Base-by-base conservation (phyloP, 108 stramenopile genomes). In the Schizochytrium sp. region DNA sequence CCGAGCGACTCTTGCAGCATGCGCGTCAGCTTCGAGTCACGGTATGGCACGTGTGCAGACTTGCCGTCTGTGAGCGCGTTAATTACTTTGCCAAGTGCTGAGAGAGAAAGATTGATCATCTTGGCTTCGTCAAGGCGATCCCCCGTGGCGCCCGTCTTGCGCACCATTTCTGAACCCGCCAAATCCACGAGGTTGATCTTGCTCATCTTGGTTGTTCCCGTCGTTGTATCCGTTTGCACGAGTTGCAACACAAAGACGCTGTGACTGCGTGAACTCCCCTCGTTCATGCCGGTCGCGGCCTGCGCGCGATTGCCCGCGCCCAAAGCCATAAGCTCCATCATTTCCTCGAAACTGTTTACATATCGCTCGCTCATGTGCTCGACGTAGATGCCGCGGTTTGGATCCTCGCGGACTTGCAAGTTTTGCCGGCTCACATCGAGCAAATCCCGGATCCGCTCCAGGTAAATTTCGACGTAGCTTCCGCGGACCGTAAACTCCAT, bases 151-250 rank as follows among this genome's bases (percentile, higher is more conserved):
- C 97, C 95, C 91, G 96, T 96, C 94, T 98, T 99, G 60, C 97
- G 92, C n/a, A 98, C 95, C 89, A 98, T 97, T 92, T 99, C 99
- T 19, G 96, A 96, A 57, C 99, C 99, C n/a, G 99, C 99, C 72
- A 99, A 93, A 93, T 99, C 99, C 23, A 99, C 97, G 53, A 99
- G 93, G 91, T 97, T 96, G 58, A 99, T 90, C 53, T 93, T 96
- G 57, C 96, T 96, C 19, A 44, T 58, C 43, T 89, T 89, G 19
- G 47, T n/a, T 16, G 48, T 88, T 19, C 93, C 92, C 6, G 92
- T 69, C 25, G 88, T 45, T 16, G n/a, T 60, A 91, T 93, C 88
- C 5, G 28, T 55, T 19, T 91, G 45, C 25, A 88, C 89, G 34
- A 95, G 58, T 28, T 89, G 41, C 12, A 99, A 95, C 58, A 92